phyloP scores from a whole-genome alignment of 805 yeast species.

The Yamadazyma ubonensis region DNA sequence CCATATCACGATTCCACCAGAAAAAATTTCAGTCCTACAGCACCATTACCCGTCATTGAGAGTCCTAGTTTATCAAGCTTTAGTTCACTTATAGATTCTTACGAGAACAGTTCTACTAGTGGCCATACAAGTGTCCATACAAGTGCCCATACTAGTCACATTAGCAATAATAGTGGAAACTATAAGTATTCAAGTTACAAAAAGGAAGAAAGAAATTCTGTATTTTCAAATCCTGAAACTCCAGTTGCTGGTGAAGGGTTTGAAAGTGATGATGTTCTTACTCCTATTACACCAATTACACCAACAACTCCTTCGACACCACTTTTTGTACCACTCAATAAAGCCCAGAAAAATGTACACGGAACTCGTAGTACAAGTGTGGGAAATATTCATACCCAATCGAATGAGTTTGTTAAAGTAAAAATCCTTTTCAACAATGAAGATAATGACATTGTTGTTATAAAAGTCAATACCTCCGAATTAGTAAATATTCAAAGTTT shows the following conservation, averaged over 20 bases:
- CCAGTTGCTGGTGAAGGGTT: background rate
- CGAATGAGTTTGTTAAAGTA: slow-evolving; percentile 21
- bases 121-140: background rate
- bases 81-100: slow-evolving; percentile 29
- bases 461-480: slow-evolving; percentile 23
- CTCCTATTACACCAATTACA: slow-evolving; percentile 12
- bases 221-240: slow-evolving; percentile 12
- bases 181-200: background rate
- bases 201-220: slow-evolving; percentile 6
- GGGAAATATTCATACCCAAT: background rate
- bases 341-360: background rate
- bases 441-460: slow-evolving; percentile 30
- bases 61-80: slow-evolving; percentile 24
- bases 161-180: background rate
- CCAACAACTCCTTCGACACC: slow-evolving; percentile 12
- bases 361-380: slow-evolving; percentile 2
- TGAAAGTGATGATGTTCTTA: background rate
- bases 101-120: slow-evolving; percentile 19
- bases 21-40: slow-evolving; percentile 22
- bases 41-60: slow-evolving; percentile 22
- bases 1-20: slow-evolving; percentile 9
- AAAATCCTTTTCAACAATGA: slow-evolving; percentile 26
- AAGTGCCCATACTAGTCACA: background rate
- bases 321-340: background rate
- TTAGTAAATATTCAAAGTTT: slow-evolving; percentile 25